Evolutionary conservation across 495 filamentous ascomycete species (phyloP), one percentile per base, ranked within the genome.

Genomic region (Hypoxylon trugodes): DNA sequence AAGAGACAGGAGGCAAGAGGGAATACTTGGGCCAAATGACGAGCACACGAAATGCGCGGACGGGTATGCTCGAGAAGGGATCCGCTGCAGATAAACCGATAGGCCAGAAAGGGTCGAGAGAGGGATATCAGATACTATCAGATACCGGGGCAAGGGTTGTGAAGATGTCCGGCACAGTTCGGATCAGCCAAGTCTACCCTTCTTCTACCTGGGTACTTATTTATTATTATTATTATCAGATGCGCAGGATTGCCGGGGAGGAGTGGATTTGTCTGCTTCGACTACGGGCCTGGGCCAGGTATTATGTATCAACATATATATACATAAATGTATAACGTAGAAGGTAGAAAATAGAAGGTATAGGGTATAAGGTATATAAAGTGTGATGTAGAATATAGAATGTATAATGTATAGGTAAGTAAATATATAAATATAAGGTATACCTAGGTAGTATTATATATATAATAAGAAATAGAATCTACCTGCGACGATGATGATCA

Each of bases 71-170:
- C 35, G 52, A 54, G n/a, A 40, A 38, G 64, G 59, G 54, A 63
- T 64, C 59, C 59, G 65, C 65, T 64, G 59, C 53, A 64, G 65
- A 68, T 68, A 68, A 68, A 68, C 59, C 59, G 65, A 68, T 68
- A 68, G 65, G 59, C 65, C 40, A 63, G 59, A 57, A 67, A 43
- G 47, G 42, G 49, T 68, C 48, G 59, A 64, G 59, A 58, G n/a
- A n/a, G n/a, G n/a, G n/a, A n/a, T n/a, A n/a, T n/a, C n/a, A n/a
- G n/a, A n/a, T n/a, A n/a, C n/a, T 62, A 62, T 63, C 52, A 68
- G 65, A 68, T 68, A 62, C 59, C 53, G 59, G 51, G 15, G 26
- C 63, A 61, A 66, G 63, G 57, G 42, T 66, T 45, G 51, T 26
- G 40, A 57, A 38, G 51, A n/a, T n/a, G 40, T 19, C 57, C 51